Evolutionary conservation across 2,329 filamentous ascomycete genomes (phyloP).

Genomic region (Cyphellophora europaea): DNA sequence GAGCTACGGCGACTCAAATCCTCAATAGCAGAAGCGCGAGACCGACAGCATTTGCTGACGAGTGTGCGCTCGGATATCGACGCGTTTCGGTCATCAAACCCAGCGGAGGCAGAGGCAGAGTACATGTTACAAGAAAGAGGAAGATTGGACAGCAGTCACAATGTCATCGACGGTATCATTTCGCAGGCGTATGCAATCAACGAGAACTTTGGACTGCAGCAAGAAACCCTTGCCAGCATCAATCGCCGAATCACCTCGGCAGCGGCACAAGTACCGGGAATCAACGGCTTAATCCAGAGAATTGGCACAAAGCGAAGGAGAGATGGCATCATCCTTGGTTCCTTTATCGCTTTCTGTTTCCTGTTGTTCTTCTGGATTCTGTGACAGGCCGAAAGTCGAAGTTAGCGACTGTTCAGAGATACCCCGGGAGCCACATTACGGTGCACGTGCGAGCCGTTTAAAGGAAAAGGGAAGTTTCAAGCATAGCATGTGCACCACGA

Average conservation of each 20-base stretch:
- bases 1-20: conserved; percentile 69
- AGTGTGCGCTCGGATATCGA: conserved; percentile 89
- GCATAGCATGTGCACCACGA: too few species aligned
- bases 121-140: conserved; percentile 92
- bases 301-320: conserved; percentile 93
- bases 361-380: conserved; percentile 70
- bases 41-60: conserved; percentile 80
- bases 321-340: conserved; percentile 86
- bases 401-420: too few species aligned
- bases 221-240: conserved; percentile 79
- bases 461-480: too few species aligned
- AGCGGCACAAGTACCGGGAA: conserved; percentile 82
- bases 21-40: conserved; percentile 66
- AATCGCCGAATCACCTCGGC: conserved; percentile 83
- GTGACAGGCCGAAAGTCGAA: too few species aligned
- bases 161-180: conserved; percentile 79
- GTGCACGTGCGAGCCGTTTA: too few species aligned
- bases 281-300: conserved; percentile 82
- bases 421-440: too few species aligned
- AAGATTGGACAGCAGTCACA: conserved; percentile 81
- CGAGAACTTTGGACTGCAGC: conserved; percentile 77
- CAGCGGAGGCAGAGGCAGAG: conserved; percentile 76
- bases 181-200: conserved; percentile 96
- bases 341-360: conserved; percentile 87
- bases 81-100: conserved; percentile 74